Percentiles rank a stretch among this genome's conserved stretches.
phyloP scores from a whole-genome alignment of 2,329 filamentous ascomycete genomes.

The Pseudogymnoascus sp. region DNA sequence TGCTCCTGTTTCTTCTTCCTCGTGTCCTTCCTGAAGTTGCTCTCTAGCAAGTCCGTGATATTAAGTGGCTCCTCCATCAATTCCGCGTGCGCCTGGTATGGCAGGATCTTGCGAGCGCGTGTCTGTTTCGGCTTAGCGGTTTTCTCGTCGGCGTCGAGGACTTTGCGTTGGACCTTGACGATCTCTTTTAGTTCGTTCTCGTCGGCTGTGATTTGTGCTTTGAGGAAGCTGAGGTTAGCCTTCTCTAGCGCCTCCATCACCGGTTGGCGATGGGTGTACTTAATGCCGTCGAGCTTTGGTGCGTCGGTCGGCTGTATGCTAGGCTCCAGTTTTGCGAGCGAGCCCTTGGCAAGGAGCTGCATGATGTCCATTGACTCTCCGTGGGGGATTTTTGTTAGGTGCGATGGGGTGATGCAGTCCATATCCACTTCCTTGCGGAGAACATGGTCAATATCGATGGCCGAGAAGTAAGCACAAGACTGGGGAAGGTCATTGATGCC shows the following conservation, averaged over 20 bases:
- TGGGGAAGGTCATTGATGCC: slow-evolving; percentile 94
- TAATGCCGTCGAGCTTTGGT: slow-evolving; percentile 55
- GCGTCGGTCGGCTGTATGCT: slow-evolving; percentile 48
- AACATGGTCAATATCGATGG: slow-evolving; percentile 90
- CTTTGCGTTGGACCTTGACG: slow-evolving; percentile 46
- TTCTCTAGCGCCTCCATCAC: slow-evolving; percentile 71
- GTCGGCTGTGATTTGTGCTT: slow-evolving; percentile 72
- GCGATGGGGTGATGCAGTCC: slow-evolving; percentile 90
- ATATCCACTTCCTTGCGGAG: slow-evolving; percentile 98
- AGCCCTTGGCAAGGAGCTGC: slow-evolving; percentile 68
- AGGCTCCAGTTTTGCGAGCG: slow-evolving; percentile 63
- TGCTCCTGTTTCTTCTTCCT: slow-evolving; percentile 7
- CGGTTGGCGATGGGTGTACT: slow-evolving; percentile 64
- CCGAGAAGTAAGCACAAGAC: slow-evolving; percentile 90
- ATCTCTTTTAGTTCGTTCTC: slow-evolving; percentile 71
- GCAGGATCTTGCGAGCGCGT: slow-evolving; percentile 20
- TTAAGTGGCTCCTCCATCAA: slow-evolving; percentile 24
- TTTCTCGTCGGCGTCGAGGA: slow-evolving; percentile 3
- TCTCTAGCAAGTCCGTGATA: slow-evolving; percentile 21
- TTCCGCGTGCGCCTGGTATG: slow-evolving; percentile 24
- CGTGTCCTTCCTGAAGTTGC: slow-evolving; percentile 18
- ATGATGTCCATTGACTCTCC: slow-evolving; percentile 84
- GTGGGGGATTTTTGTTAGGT: slow-evolving; percentile 68
- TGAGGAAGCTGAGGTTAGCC: slow-evolving; percentile 57
- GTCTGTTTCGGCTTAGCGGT: slow-evolving; percentile 19